These are phyloP conservation scores for Cyclocybe aegerita DNA, from an alignment of 768 basidiomycete genomes.

Conservation along the genomic window DNA sequence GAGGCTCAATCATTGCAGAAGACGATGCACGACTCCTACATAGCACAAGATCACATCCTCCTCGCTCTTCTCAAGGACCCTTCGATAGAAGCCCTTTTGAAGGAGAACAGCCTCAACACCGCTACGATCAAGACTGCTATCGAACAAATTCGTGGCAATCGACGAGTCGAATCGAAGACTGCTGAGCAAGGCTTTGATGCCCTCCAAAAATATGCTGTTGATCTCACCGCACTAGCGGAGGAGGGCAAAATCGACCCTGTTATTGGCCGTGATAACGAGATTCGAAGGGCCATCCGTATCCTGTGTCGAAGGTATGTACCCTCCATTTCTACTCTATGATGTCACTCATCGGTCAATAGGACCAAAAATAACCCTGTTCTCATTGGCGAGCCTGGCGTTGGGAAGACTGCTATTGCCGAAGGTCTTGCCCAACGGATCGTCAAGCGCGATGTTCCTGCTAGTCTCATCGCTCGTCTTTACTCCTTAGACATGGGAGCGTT, in stretches of 20 bases:
- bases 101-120: constrained; percentile 74
- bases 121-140: constrained; percentile 74
- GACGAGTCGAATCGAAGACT: constrained; percentile 79
- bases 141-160: constrained; percentile 78
- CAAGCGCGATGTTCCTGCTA: constrained; percentile 85
- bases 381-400: constrained; percentile 93
- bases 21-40: constrained; percentile 87
- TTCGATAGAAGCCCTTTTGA: constrained; percentile 65
- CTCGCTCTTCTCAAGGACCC: constrained; percentile 80
- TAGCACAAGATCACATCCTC: constrained; percentile 91
- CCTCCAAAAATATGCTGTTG: constrained; percentile 82
- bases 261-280: constrained; percentile 91
- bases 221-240: constrained; percentile 83
- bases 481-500: constrained; percentile 95
- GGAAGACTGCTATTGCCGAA: constrained; percentile 95
- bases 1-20: constrained; percentile 79
- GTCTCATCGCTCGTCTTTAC: constrained; percentile 71
- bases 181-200: constrained; percentile 96
- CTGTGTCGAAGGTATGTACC: constrained; percentile 61
- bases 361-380: constrained; percentile 98
- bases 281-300: constrained; percentile 79
- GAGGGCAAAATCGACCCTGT: constrained; percentile 96
- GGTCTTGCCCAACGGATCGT: constrained; percentile 95
- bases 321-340: background rate
- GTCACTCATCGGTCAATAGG: constrained; percentile 33